Base-by-base conservation (phyloP, 768 basidiomycete genomes). In the Kwoniella shandongensis region DNA sequence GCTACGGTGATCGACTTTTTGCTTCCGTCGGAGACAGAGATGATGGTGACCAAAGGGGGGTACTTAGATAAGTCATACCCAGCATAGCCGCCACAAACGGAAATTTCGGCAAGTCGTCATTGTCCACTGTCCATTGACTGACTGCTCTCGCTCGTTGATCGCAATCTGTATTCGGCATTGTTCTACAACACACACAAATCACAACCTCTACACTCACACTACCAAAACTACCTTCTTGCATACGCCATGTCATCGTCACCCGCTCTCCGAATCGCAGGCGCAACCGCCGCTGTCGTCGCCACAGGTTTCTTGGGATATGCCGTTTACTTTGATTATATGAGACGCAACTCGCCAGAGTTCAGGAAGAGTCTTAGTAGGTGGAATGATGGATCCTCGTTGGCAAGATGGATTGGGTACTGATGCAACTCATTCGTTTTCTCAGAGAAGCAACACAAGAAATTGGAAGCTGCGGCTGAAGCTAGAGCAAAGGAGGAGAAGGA, bases 371-470 rank as follows among this genome's bases (percentile, higher is more conserved):
- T 98, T 56, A 85, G 92, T 88, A 35, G 6, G 29, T 42, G 46
- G 61, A n/a, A 51, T 44, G 26, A 26, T 57, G 41, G 10, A 45
- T 32, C 44, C 10, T 51, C n/a, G 4, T 38, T 30, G 51, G 57
- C 15, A 69, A 11, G 7, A 10, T 8, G 10, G 8, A 44, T 10
- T 44, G 22, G 12, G 8, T 8, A 44, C 10, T 18, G 42, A 12
- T n/a, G 10, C 4, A 26, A 23, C 20, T 22, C 20, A 1, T 6
- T 22, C 15, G 46, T 1, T 40, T 17, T 18, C 29, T 27, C n/a
- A 97, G 92, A 86, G 73, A 92, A 88, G 79, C 88, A 99, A 74
- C 88, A 92, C 79, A 93, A 94, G 80, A 87, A 88, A 77, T 81
- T 89, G 54, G 81, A 85, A 60, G 88, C 88, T 78, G 82, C 82